Evolutionary conservation across 2,329 filamentous ascomycete species (phyloP), one percentile per base, ranked within the genome.

Genomic region (Scopulariopsis brevicaulis): DNA sequence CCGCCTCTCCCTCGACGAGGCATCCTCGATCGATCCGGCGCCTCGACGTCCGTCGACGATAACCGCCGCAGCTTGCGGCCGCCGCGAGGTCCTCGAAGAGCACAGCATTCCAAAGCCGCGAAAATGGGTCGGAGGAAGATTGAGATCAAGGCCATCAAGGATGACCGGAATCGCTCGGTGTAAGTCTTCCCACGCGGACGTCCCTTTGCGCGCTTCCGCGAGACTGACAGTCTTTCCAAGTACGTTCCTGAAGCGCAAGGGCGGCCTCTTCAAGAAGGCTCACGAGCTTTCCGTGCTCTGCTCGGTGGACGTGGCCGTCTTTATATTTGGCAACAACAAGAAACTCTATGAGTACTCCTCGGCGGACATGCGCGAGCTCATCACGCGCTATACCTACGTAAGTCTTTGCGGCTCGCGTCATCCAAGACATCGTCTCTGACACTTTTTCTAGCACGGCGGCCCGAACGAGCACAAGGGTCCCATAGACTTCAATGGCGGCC

Each of bases 61-160:
- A 22, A 22, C 46, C 24, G 46, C 20, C n/a, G 46, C 22, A 11
- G 20, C 18, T 50, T 50, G 46, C 22, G n/a, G 46, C 20, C 46
- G 46, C 20, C 46, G 46, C 22, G 20, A 50, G 46, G 20, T 22
- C 37, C 20, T 50, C 11, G 22, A 11, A 3, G n/a, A 50, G 14
- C 40, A 46, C 40, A 46, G 14, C 40, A 46, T 46, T 46, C 22
- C 20, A 24, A 34, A 54, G 7, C 28, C 52, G 52, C 64, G 72
- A 75, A 70, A 57, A 99, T 99, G 94, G 94, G 94, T 73, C 87
- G 94, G 74, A 86, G 94, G 82, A 99, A 99, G 84, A 99, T 99
- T 71, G 94, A 97, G 79, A 97, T 99, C 80, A 96, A 96, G 77
- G 90, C 93, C 66, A 97, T 97, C 81, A 96, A 96, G 76, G 92